Percentiles rank a stretch among this genome's conserved stretches.
These are phyloP conservation scores for Bipolaris cookei DNA, from an alignment of 2,329 filamentous ascomycete species.

Conservation along the genomic window DNA sequence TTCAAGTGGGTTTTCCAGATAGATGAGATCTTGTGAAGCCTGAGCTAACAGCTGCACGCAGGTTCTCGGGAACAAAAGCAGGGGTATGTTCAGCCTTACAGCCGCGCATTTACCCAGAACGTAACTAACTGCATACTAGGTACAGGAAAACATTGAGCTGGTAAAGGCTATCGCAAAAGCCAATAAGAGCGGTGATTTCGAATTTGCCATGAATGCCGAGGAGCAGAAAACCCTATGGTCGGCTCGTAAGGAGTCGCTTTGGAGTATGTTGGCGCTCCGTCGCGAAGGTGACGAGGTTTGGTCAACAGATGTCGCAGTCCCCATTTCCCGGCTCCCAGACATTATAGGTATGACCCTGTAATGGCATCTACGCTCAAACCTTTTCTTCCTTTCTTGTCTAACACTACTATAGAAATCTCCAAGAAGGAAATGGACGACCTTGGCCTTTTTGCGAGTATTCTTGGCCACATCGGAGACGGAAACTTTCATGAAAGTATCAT, in stretches of 20 bases:
- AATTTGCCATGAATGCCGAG: conserved; percentile 61
- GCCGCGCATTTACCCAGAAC: conserved; percentile 24
- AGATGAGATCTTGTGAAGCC: conserved; percentile 6
- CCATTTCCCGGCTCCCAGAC: conserved; percentile 65
- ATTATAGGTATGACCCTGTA: conserved; percentile 59
- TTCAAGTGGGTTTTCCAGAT: conserved; percentile 66
- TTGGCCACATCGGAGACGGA: conserved; percentile 90
- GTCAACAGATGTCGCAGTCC: conserved; percentile 68
- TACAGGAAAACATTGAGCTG: conserved; percentile 74
- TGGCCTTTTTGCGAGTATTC: conserved; percentile 82
- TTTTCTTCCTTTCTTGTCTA: conserved; percentile 16
- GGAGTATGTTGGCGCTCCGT: conserved; percentile 65
- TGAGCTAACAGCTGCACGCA: conserved; percentile 36
- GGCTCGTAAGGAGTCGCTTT: conserved; percentile 65
- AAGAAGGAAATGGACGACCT: conserved; percentile 89
- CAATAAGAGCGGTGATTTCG: conserved; percentile 63
- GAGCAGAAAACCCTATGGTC: conserved; percentile 66
- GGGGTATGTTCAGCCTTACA: conserved; percentile 51
- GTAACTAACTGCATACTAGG: conserved; percentile 51
- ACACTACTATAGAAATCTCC: conserved; percentile 68
- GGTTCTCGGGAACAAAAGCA: conserved; percentile 75
- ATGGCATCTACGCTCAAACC: neutral
- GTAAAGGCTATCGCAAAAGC: conserved; percentile 71
- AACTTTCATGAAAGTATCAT: conserved; percentile 96
- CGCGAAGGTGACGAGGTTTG: conserved; percentile 64